A percentile compares a stretch with the other conserved stretches of the same genome.
These are phyloP conservation scores for Pseudofabraea citricarpa DNA, from an alignment of 2,329 filamentous ascomycete genomes.

Conservation along the genomic window DNA sequence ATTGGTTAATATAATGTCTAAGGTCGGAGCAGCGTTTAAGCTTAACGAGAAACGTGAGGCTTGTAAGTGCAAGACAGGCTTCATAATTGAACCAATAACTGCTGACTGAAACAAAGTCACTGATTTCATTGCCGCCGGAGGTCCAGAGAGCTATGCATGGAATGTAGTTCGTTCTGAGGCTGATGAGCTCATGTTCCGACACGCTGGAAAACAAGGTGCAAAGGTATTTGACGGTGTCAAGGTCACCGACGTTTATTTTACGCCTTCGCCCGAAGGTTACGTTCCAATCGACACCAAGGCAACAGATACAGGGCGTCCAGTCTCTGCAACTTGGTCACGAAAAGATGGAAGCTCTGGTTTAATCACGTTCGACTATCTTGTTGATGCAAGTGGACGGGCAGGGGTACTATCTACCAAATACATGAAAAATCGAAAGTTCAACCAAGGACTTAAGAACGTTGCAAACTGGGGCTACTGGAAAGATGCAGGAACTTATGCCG, in stretches of 20 bases:
- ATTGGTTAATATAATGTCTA: background rate
- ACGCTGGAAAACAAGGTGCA: constrained; percentile 35
- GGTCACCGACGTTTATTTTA: constrained; percentile 31
- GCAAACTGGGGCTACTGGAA: constrained; percentile 46
- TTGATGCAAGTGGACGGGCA: constrained; percentile 42
- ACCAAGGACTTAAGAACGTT: constrained; percentile 43
- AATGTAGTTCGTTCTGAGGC: constrained; percentile 34
- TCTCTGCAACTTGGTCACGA: constrained; percentile 30
- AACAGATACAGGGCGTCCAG: constrained; percentile 24
- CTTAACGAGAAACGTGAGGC: constrained; percentile 30
- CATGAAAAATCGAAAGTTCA: constrained; percentile 41
- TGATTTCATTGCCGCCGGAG: constrained; percentile 36
- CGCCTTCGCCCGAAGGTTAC: background rate
- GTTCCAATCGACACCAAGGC: constrained; percentile 1
- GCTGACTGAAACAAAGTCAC: constrained; percentile 28
- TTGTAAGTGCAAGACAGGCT: constrained; percentile 22
- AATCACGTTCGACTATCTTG: constrained; percentile 41
- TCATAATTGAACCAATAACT: background rate
- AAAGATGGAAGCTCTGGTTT: constrained; percentile 32
- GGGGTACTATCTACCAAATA: constrained; percentile 44
- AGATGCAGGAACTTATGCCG: constrained; percentile 26
- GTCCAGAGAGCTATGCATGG: constrained; percentile 21
- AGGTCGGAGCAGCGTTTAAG: constrained; percentile 34
- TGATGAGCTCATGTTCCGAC: constrained; percentile 38
- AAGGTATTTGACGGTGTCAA: constrained; percentile 36